Conservation (phyloP, 306 rosid genomes). For the Sindora glabra region DNA sequence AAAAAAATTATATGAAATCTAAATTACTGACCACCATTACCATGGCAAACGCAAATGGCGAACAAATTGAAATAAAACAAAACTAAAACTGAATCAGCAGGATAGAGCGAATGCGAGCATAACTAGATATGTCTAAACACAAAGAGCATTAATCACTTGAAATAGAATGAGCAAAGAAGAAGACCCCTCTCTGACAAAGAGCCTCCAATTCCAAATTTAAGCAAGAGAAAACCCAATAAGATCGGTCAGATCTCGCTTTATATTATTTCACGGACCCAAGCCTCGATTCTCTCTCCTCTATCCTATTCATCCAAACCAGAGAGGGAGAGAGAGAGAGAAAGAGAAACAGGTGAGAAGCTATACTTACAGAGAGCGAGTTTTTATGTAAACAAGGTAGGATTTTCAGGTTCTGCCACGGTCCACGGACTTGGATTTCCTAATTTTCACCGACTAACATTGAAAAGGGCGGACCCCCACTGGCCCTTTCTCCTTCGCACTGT, state of each 20-base stretch:
- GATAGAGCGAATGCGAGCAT: constrained; percentile 10
- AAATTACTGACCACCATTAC: too few species aligned
- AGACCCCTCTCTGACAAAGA: constrained; percentile 40
- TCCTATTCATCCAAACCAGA: constrained; percentile 1
- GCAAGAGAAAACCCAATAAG: constrained; percentile 3
- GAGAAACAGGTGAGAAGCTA: not conserved
- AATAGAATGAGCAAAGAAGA: constrained; percentile 12
- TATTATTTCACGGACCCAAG: not conserved
- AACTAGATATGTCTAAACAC: not conserved
- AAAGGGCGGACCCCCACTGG: too few species aligned
- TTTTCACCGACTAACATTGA: too few species aligned
- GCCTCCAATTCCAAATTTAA: constrained; percentile 37
- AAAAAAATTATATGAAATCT: constrained; percentile 28
- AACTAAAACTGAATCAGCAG: too few species aligned
- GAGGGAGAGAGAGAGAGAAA: too few species aligned
- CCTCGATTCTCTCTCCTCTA: constrained; percentile 17
- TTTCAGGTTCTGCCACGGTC: constrained; percentile 19
- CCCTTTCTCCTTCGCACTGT: too few species aligned
- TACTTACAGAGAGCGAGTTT: constrained; percentile 6
- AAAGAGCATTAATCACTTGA: constrained; percentile 29
- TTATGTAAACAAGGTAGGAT: not conserved
- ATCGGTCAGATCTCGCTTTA: constrained; percentile 36
- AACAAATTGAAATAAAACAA: constrained; percentile 8
- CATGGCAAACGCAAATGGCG: not conserved
- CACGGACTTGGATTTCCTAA: too few species aligned